These are phyloP conservation scores for Penicillium italicum DNA, from an alignment of 2,329 filamentous ascomycete species.

Conservation along the genomic window DNA sequence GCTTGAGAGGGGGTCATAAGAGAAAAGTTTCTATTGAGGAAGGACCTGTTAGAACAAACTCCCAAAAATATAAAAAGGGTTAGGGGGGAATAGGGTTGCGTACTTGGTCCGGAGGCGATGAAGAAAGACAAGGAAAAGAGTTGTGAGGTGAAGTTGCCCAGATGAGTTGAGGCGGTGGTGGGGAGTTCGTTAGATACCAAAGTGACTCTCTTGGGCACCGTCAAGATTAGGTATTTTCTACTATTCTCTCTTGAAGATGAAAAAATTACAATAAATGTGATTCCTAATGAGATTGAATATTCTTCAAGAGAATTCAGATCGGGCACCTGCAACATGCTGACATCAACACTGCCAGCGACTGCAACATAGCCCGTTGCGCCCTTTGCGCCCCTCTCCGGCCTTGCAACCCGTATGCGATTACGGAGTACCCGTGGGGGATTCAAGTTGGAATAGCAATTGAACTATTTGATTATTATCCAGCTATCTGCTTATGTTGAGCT, in stretches of 20 bases:
- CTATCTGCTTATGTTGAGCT: not conserved
- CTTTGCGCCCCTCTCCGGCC: constrained; percentile 1
- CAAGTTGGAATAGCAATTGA: not conserved
- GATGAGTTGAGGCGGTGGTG: constrained; percentile 22
- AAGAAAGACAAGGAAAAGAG: constrained; percentile 12
- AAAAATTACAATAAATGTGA: not conserved
- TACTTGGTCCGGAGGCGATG: constrained; percentile 5
- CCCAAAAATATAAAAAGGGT: not conserved
- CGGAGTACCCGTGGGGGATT: not conserved
- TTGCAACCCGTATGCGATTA: constrained; percentile 3
- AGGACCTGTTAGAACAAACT: not conserved
- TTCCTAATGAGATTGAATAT: not conserved
- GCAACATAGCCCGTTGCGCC: constrained; percentile 16
- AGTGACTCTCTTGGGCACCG: not conserved
- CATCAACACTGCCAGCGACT: constrained; percentile 24
- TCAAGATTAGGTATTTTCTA: not conserved
- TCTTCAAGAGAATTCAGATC: not conserved
- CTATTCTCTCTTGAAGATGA: not conserved
- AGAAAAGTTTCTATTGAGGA: constrained; percentile 6
- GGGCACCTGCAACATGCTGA: constrained; percentile 17
- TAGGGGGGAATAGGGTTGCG: constrained; percentile 2
- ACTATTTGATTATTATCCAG: not conserved
- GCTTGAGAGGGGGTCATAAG: constrained; percentile 23
- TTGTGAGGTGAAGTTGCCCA: constrained; percentile 12
- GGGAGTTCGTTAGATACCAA: constrained; percentile 13